Conservation (phyloP, 495 filamentous ascomycete genomes). For the Penicillium flavigenum region DNA sequence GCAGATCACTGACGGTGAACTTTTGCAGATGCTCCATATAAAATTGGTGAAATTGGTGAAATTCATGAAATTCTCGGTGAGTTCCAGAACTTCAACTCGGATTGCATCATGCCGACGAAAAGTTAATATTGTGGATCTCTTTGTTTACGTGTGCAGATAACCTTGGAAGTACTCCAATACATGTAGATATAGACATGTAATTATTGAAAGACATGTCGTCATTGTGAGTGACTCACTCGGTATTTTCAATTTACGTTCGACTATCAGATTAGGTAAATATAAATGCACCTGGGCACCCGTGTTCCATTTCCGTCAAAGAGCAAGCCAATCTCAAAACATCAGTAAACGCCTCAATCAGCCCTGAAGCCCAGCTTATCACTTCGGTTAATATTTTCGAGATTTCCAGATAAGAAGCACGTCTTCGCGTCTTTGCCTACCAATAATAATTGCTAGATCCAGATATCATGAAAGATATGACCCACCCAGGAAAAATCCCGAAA, state of each 20-base stretch:
- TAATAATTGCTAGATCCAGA: background rate
- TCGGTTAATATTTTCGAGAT: background rate
- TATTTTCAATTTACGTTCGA: background rate
- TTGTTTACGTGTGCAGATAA: background rate
- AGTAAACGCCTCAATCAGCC: background rate
- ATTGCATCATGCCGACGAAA: slow-evolving; percentile 17
- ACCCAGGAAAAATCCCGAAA: background rate
- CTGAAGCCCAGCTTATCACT: background rate
- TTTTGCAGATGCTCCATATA: slow-evolving; percentile 17
- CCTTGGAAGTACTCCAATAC: background rate
- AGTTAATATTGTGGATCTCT: slow-evolving; percentile 8
- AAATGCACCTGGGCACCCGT: no score
- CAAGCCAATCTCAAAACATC: background rate
- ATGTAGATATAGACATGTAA: background rate
- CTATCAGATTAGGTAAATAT: background rate
- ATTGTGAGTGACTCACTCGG: background rate
- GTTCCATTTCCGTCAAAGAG: no score
- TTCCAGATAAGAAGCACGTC: background rate
- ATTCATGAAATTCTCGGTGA: slow-evolving; percentile 6
- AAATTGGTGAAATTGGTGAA: background rate
- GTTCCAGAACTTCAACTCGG: slow-evolving; percentile 21
- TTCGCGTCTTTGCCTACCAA: background rate
- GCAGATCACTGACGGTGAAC: slow-evolving; percentile 25
- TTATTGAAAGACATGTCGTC: background rate
- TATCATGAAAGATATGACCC: background rate